Evolutionary conservation across 805 yeast genomes (phyloP).

Genomic region (Limtongia smithiae): DNA sequence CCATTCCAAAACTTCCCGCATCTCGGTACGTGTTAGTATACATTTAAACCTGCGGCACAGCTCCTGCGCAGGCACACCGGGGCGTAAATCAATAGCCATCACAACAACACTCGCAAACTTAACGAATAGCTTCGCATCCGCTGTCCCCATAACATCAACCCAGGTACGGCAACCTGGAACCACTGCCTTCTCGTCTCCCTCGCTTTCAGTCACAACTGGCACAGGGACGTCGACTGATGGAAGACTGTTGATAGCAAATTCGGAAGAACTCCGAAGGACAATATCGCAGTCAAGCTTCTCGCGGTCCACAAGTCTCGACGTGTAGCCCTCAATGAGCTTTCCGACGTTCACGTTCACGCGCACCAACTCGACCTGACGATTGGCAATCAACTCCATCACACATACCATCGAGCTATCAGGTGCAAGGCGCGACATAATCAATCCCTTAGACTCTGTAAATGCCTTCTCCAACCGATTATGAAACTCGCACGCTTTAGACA

Average conservation of each 20-base stretch:
- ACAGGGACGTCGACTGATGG: constrained; percentile 1
- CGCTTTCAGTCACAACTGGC: constrained; percentile 2
- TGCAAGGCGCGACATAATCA: constrained; percentile 50
- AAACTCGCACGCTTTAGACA: constrained; percentile 48
- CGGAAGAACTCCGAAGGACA: constrained; percentile 38
- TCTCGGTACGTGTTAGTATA: constrained; percentile 34
- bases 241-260: constrained; percentile 4
- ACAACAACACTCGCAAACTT: constrained; percentile 49
- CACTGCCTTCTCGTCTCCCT: constrained; percentile 23
- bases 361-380: constrained; percentile 42
- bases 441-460: constrained; percentile 49
- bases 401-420: constrained; percentile 62
- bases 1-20: constrained; percentile 32
- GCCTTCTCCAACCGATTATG: constrained; percentile 44
- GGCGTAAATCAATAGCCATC: constrained; percentile 48
- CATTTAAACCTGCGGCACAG: constrained; percentile 30
- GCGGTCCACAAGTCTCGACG: constrained; percentile 70
- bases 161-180: constrained; percentile 60
- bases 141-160: constrained; percentile 62
- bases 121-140: constrained; percentile 61
- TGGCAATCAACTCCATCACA: constrained; percentile 53
- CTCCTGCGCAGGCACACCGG: constrained; percentile 46
- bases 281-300: constrained; percentile 64
- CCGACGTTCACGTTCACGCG: constrained; percentile 52
- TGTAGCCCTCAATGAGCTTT: constrained; percentile 56